Base-by-base conservation (phyloP, 306 rosid genomes). In the Inga laurina region DNA sequence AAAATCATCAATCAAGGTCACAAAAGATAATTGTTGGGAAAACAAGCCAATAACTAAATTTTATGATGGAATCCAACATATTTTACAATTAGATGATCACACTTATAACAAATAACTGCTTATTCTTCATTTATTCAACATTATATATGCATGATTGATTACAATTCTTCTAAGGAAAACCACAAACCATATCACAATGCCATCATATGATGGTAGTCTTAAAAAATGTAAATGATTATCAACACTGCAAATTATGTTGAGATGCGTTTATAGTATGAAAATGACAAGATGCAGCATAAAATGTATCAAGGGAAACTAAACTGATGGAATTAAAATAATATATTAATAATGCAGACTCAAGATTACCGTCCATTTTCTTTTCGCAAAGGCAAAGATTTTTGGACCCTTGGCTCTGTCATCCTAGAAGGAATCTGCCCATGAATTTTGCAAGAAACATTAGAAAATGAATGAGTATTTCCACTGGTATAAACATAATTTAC, bases 291-390 rank as follows among this genome's bases (percentile, higher is more conserved):
- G 24, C 18, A 19, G 43, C 24, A 2, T 71, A 71, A 70, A 71
- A 43, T 12, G 6, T 49, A 72, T 22, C 57, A 70, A 46, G 24
- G 32, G 67, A 34, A 68, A 13, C 75, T 48, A 34, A 49, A 79
- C 21, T 10, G 46, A 76, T 54, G 61, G 56, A 74, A 66, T 30
- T 35, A 72, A 39, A 30, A 43, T 27, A 71, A 75, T 34, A 76
- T 41, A 75, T 30, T 5, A 24, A 75, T 52, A 49, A 52, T 18
- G 54, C 79, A 61, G 86, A 77, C 56, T 35, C 43, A 76, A 82
- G n/a, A 65, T 83, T 91, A 92, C 98, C 88, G 80, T 85, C 85
- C 90, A 82, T 86, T 87, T 83, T 83, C 92, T 78, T 82, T 89
- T 74, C 73, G 79, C 74, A 83, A 68, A 52, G 89, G 79, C 80